Evolutionary conservation across 1,284 basidiomycete genomes (phyloP), one percentile per base, ranked within the genome.

Genomic region (Phellinidium pouzarii): DNA sequence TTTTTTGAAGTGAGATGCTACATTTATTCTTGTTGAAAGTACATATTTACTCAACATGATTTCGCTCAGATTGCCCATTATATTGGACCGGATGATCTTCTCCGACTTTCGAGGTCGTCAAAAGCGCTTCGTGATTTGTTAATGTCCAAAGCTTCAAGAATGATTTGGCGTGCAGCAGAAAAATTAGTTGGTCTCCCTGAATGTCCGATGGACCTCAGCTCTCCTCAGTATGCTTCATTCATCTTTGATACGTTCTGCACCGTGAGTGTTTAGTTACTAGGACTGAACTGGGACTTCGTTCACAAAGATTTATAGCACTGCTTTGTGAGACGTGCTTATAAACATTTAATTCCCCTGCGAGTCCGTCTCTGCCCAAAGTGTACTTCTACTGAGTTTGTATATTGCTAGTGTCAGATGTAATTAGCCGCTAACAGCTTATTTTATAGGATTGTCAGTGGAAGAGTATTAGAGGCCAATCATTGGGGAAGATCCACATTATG

Each of bases 181-280:
- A 34, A 9, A 4, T 19, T 31, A 9, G 8, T 47, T 2, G 44
- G 36, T 4, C 19, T 55, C 9, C 56, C 56, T 5, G 26, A 46
- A 11, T 57, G 56, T 37, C 56, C 56, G 4, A 3, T 44, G 7
- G 53, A 57, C 38, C 7, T 57, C 12, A 51, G 48, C 36, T 53
- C 51, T 31, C 43, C 53, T 11, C 48, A 42, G 23, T 52, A 47
- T 20, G 48, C 48, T 9, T 52, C 34, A 20, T 34, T 57, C 7
- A 9, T 48, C 12, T 57, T 57, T 43, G 48, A 53, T 29, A 56
- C 44, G 19, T 36, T 34, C 6, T 56, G 55, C 31, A 49, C 52
- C 29, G 53, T 55, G 17, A 11, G 31, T 12, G 31, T 2, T 8
- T 34, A 8, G 14, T 34, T 34, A 34, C 14, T 34, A 7, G 9